A percentile compares a stretch with the other conserved stretches of the same genome.
These are phyloP conservation scores for Amauroascus niger DNA, from an alignment of 2,329 filamentous ascomycete genomes.

Conservation along the genomic window DNA sequence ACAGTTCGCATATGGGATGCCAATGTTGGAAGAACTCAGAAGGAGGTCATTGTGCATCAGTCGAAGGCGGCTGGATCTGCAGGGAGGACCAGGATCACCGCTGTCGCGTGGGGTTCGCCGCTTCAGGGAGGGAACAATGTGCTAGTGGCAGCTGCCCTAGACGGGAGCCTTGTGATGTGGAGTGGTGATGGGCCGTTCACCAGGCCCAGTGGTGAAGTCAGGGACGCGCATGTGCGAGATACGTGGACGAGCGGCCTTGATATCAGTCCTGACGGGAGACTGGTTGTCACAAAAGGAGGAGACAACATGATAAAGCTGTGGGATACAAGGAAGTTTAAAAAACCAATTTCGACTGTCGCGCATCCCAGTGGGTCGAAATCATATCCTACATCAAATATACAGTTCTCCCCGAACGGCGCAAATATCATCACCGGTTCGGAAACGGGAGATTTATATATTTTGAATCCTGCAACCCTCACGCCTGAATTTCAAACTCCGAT, in stretches of 20 bases:
- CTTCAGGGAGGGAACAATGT: constrained; percentile 68
- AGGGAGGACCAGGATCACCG: constrained; percentile 86
- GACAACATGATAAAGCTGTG: constrained; percentile 91
- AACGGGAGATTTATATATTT: constrained; percentile 76
- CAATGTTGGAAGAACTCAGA: constrained; percentile 80
- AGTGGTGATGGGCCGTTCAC: constrained; percentile 76
- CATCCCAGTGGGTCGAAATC: constrained; percentile 75
- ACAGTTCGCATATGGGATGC: constrained; percentile 95
- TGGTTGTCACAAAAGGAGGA: constrained; percentile 82
- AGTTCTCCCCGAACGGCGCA: constrained; percentile 73
- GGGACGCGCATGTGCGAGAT: constrained; percentile 67
- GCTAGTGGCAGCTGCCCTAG: constrained; percentile 71
- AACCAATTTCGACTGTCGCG: constrained; percentile 67
- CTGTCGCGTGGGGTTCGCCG: constrained; percentile 73
- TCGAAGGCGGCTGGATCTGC: constrained; percentile 79
- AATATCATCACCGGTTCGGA: constrained; percentile 83
- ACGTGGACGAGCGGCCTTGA: constrained; percentile 91
- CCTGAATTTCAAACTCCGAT: constrained; percentile 79
- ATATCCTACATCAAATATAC: constrained; percentile 76
- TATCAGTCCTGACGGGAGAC: constrained; percentile 79
- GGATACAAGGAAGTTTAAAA: constrained; percentile 93
- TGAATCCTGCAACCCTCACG: constrained; percentile 83
- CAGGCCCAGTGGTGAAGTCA: constrained; percentile 71
- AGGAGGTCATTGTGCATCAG: constrained; percentile 91
- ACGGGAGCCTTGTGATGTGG: constrained; percentile 89